Conservation (phyloP, 495 filamentous ascomycete species). For the Parathielavia hyrcaniae region DNA sequence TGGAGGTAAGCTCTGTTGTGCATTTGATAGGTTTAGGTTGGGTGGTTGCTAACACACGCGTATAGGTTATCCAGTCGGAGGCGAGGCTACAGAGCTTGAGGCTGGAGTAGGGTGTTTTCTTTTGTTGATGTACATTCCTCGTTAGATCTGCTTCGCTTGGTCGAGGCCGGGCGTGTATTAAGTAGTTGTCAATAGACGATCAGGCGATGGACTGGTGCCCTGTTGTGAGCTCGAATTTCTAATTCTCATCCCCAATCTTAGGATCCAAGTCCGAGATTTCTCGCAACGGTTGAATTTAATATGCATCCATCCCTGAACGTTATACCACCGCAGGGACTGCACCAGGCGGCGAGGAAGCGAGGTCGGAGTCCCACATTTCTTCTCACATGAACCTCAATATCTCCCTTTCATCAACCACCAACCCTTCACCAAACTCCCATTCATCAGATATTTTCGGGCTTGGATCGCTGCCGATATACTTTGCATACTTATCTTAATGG, state of each 20-base stretch:
- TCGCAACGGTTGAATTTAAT: too few species aligned
- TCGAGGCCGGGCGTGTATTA: slow-evolving; percentile 11
- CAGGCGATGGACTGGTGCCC: background rate
- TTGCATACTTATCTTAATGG: too few species aligned
- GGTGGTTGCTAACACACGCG: slow-evolving; percentile 24
- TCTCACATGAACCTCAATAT: background rate
- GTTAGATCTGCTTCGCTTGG: slow-evolving; percentile 14
- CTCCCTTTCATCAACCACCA: background rate
- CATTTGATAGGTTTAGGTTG: background rate
- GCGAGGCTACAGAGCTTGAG: slow-evolving; percentile 57
- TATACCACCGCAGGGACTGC: too few species aligned
- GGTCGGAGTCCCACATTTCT: background rate
- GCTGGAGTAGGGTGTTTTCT: slow-evolving; percentile 39
- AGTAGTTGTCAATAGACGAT: slow-evolving; percentile 25
- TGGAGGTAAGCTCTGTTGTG: slow-evolving; percentile 61
- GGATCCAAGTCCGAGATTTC: too few species aligned
- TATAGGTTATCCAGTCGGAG: slow-evolving; percentile 53
- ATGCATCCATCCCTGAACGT: too few species aligned
- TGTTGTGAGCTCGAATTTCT: background rate
- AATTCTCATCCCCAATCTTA: too few species aligned
- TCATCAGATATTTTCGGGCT: background rate
- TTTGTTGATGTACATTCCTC: slow-evolving; percentile 26
- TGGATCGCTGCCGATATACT: too few species aligned
- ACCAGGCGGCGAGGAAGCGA: too few species aligned
- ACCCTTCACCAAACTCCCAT: background rate